Evolutionary conservation across 306 rosid species (phyloP).

Genomic region (Cicer yamashitae): DNA sequence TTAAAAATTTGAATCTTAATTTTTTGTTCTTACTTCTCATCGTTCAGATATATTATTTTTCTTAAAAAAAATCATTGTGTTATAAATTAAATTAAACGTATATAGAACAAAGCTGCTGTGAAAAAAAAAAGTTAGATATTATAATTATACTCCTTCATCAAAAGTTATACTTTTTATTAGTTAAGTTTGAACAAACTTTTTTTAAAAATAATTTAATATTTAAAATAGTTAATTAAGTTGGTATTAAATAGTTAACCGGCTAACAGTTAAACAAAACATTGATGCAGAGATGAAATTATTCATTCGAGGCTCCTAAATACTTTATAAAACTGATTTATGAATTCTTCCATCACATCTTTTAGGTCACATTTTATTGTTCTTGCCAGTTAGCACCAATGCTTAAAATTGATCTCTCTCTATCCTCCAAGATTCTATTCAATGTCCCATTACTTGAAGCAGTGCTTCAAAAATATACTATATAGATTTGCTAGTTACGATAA

Average conservation of each 20-base stretch:
- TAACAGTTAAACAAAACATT: no score
- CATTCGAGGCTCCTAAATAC: slow-evolving; percentile 2
- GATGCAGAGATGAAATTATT: slow-evolving; percentile 16
- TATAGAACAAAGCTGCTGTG: no score
- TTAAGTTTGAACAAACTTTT: no score
- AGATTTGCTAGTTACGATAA: slow-evolving; percentile 44
- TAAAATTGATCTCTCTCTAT: slow-evolving; percentile 37
- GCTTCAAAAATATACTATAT: slow-evolving; percentile 16
- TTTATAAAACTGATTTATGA: neutral
- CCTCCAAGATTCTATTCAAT: slow-evolving; percentile 50
- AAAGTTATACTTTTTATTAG: no score
- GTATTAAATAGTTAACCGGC: neutral
- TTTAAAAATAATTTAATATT: no score
- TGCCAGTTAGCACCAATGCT: slow-evolving; percentile 40
- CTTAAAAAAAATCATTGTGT: no score
- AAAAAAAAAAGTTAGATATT: no score
- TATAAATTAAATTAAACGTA: no score
- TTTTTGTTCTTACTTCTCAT: no score
- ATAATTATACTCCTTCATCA: no score
- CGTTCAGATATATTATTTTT: no score
- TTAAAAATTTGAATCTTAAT: no score
- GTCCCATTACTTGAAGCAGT: slow-evolving; percentile 59
- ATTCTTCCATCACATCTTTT: slow-evolving; percentile 6
- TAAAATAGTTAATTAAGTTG: neutral
- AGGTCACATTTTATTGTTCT: slow-evolving; percentile 29